Percentiles rank a stretch among this genome's conserved stretches.
phyloP scores from a whole-genome alignment of 306 rosid genomes.

The Vicia sativa region DNA sequence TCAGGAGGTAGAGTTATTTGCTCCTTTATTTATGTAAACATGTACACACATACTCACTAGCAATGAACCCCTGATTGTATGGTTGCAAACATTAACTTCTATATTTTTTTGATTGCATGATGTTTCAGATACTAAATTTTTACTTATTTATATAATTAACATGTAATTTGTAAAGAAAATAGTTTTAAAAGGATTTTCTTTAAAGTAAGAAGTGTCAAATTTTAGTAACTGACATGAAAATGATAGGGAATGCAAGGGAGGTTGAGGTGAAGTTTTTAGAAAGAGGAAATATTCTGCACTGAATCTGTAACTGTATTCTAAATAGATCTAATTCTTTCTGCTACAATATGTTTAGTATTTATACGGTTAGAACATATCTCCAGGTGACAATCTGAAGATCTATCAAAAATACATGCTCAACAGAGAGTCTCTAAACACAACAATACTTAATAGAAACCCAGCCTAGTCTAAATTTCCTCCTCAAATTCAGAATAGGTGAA shows the following conservation, averaged over 20 bases:
- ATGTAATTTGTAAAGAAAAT: conserved; percentile 14
- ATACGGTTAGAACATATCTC: too few species aligned
- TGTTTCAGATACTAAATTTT: background rate
- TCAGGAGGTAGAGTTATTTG: conserved; percentile 72
- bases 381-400: background rate
- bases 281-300: background rate
- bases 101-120: conserved; percentile 19
- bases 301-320: background rate
- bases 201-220: conserved; percentile 17
- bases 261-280: background rate
- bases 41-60: background rate
- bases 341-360: too few species aligned
- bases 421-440: background rate
- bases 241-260: background rate
- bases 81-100: background rate
- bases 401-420: background rate
- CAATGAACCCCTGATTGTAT: conserved; percentile 1
- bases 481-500: background rate
- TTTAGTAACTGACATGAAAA: background rate
- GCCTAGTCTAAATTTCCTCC: background rate
- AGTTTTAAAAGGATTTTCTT: background rate
- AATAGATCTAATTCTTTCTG: background rate
- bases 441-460: background rate
- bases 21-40: background rate
- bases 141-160: conserved; percentile 2